These are phyloP conservation scores for Saccharomycopsis schoenii DNA, from an alignment of 805 yeast genomes.

Conservation along the genomic window DNA sequence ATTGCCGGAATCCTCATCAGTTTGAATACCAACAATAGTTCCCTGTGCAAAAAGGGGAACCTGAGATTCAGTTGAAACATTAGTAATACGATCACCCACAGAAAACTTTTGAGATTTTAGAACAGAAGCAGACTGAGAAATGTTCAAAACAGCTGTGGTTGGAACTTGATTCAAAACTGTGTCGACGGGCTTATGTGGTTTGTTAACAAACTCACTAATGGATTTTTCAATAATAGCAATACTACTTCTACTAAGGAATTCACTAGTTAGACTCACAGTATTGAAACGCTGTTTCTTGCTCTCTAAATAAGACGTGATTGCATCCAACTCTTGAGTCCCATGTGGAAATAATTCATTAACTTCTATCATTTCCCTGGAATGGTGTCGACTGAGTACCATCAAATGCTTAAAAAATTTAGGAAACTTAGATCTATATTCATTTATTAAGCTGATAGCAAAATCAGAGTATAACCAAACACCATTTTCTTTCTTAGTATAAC, in stretches of 20 bases:
- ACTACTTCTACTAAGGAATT: constrained; percentile 59
- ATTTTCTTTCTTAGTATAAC: constrained; percentile 60
- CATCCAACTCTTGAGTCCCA: constrained; percentile 23
- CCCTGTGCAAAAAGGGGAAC: constrained; percentile 85
- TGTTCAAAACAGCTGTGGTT: constrained; percentile 68
- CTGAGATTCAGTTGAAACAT: constrained; percentile 77
- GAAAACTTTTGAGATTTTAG: constrained; percentile 67
- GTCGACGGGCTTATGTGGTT: constrained; percentile 36
- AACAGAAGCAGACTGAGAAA: constrained; percentile 59
- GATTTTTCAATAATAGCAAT: constrained; percentile 57
- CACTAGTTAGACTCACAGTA: constrained; percentile 67
- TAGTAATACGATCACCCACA: constrained; percentile 84
- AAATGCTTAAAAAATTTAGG: constrained; percentile 46
- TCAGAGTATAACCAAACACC: constrained; percentile 79
- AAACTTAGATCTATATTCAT: constrained; percentile 51
- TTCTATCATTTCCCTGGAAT: neutral
- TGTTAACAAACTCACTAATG: constrained; percentile 36
- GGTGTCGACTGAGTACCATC: constrained; percentile 16
- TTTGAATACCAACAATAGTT: constrained; percentile 61
- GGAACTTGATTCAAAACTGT: constrained; percentile 76
- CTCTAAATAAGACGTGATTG: constrained; percentile 34
- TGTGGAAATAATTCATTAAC: constrained; percentile 31
- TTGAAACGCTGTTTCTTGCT: constrained; percentile 44
- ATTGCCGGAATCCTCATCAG: constrained; percentile 31
- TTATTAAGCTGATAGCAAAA: constrained; percentile 56